Conservation (phyloP, 352 stramenopile species). For the Phytophthora brassicae region DNA sequence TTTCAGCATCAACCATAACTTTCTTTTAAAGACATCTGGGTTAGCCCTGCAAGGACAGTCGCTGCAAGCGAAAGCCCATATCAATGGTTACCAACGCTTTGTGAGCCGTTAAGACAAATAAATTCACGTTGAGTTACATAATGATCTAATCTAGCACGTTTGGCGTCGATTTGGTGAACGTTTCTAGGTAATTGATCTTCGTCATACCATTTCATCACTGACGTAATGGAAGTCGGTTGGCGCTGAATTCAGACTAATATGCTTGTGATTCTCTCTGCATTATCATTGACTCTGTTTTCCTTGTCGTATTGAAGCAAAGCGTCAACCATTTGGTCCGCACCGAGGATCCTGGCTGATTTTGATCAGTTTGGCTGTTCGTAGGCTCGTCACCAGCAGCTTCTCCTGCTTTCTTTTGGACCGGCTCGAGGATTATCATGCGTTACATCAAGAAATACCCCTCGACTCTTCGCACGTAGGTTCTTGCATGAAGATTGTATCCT, state of each 20-base stretch:
- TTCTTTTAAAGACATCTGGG: constrained; percentile 13
- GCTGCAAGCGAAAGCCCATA: background rate
- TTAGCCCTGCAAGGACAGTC: background rate
- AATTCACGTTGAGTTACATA: constrained; percentile 10
- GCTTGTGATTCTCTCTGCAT: background rate
- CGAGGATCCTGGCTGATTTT: no score
- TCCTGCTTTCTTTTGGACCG: no score
- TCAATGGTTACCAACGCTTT: background rate
- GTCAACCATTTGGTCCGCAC: background rate
- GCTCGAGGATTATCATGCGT: constrained; percentile 1
- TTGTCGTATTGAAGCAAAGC: no score
- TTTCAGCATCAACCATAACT: no score
- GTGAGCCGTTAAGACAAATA: no score
- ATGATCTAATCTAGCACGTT: constrained; percentile 13
- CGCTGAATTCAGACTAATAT: background rate
- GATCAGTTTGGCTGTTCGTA: no score
- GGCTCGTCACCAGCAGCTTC: no score
- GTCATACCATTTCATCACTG: no score
- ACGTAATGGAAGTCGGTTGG: no score
- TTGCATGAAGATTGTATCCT: constrained; percentile 6
- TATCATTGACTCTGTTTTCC: background rate
- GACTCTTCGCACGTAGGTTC: constrained; percentile 1
- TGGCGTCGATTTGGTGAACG: constrained; percentile 13
- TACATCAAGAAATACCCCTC: constrained; percentile 3
- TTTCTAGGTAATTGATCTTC: background rate